A percentile compares a stretch with the other conserved stretches of the same genome.
Evolutionary conservation across 805 yeast genomes (phyloP).

Genomic region (Candida argentea): DNA sequence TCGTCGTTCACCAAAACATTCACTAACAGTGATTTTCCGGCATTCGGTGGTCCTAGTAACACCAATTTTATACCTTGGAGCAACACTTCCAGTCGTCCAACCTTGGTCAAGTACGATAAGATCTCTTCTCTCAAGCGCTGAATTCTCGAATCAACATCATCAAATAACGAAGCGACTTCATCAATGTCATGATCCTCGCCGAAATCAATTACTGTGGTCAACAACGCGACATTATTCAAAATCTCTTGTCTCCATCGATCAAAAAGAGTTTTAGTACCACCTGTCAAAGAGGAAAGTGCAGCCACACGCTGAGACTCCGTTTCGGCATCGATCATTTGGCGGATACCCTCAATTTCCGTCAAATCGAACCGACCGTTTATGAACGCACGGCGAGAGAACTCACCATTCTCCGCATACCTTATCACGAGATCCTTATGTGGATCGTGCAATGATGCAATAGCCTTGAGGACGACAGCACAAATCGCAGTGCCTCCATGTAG

Average conservation of each 20-base stretch:
- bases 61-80: conserved; percentile 64
- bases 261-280: conserved; percentile 49
- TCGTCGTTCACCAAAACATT: conserved; percentile 70
- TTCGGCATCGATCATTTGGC: conserved; percentile 86
- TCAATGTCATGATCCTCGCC: conserved; percentile 88
- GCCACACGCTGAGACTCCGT: conserved; percentile 80
- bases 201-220: conserved; percentile 88
- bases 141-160: conserved; percentile 37
- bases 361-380: conserved; percentile 75
- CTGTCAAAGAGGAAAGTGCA: conserved; percentile 65
- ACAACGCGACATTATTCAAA: conserved; percentile 55
- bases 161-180: conserved; percentile 45
- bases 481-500: conserved; percentile 92
- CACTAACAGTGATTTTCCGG: conserved; percentile 85
- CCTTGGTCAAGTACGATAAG: conserved; percentile 30
- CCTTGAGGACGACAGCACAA: conserved; percentile 51
- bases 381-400: conserved; percentile 81
- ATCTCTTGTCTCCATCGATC: conserved; percentile 57
- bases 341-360: conserved; percentile 84
- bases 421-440: conserved; percentile 32
- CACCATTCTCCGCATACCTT: conserved; percentile 87
- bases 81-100: conserved; percentile 51
- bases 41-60: conserved; percentile 87
- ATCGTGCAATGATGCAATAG: conserved; percentile 47
- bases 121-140: conserved; percentile 35